These are phyloP conservation scores for Cenococcum geophilum DNA, from an alignment of 495 filamentous ascomycete genomes.

Conservation along the genomic window DNA sequence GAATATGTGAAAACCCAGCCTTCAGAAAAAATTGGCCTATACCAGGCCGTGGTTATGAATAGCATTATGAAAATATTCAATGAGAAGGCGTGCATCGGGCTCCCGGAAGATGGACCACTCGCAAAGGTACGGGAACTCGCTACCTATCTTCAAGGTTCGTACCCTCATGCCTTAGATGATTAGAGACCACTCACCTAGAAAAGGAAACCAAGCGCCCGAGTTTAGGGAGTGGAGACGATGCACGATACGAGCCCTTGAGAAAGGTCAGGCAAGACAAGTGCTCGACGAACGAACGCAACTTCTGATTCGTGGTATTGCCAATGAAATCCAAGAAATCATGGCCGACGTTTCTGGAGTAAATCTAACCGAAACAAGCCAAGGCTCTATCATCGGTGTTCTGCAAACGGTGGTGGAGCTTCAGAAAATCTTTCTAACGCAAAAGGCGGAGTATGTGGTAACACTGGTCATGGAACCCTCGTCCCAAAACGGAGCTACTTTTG, in stretches of 20 bases:
- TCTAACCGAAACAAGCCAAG: constrained; percentile 2
- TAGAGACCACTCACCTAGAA: neutral
- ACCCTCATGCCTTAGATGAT: too few relatives aligned
- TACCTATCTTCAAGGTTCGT: constrained; percentile 14
- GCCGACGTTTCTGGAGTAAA: constrained; percentile 14
- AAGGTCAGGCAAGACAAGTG: constrained; percentile 7
- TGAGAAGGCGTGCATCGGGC: constrained; percentile 28
- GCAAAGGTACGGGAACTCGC: constrained; percentile 11
- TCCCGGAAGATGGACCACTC: constrained; percentile 27
- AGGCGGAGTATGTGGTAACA: constrained; percentile 19
- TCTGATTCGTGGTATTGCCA: constrained; percentile 12
- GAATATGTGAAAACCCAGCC: constrained; percentile 22
- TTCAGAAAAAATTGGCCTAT: constrained; percentile 27
- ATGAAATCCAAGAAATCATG: constrained; percentile 11
- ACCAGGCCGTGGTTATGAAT: constrained; percentile 32
- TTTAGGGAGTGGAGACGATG: constrained; percentile 23
- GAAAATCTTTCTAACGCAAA: constrained; percentile 18
- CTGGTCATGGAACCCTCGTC: constrained; percentile 14
- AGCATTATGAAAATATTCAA: constrained; percentile 35
- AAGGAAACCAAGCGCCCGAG: constrained; percentile 9
- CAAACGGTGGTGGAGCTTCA: constrained; percentile 22
- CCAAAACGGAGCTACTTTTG: constrained; percentile 10
- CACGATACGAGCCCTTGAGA: constrained; percentile 20
- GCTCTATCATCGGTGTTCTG: constrained; percentile 15
- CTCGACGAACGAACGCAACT: constrained; percentile 12